Base-by-base conservation (phyloP, 345 rosid genomes). In the Kernera saxatilis region DNA sequence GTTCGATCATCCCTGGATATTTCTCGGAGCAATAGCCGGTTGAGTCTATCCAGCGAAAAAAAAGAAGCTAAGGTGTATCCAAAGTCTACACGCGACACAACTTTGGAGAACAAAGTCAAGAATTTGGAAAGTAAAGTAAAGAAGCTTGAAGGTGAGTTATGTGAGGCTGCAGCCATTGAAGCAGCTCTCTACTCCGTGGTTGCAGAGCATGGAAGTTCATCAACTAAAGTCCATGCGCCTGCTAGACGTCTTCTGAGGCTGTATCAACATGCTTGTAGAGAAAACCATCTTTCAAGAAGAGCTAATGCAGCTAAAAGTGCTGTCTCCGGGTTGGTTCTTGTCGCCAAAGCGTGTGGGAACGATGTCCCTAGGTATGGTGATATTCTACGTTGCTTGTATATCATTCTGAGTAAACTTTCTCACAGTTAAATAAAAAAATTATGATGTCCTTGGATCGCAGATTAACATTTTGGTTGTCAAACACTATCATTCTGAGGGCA, bases 381-480 rank as follows among this genome's bases (percentile, higher is more conserved):
- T 56, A 46, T 54, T 53, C 21, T 15, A 33, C 22, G 54, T 64
- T 30, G 8, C 51, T 14, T 4, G 27, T 25, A 19, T 27, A 35
- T 50, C 30, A 5, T 27, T 64, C 21, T 64, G 72, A 36, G 33
- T 46, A 8, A 35, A 64, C 50, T 35, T 56, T 44, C 33, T 36
- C 67, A 19, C 26, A 7, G 41, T 26, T n/a, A 1, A 1, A 12
- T 23, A 33, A 11, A 58, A 22, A 39, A 37, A 6, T 27, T n/a
- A 27, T 19, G 7, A 14, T 44, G n/a, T 59, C 30, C 19, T 9
- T 52, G 23, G 33, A 75, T 68, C 64, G 25, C 90, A 93, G 98
- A 83, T 80, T 93, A 78, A 90, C 96, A 63, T 93, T 88, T 80
- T 93, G 98, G 98, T 69, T 90, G 77, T 93, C 98, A 59, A 90